Conservation (phyloP, 2,329 filamentous ascomycete species). For the Venturia asperata region DNA sequence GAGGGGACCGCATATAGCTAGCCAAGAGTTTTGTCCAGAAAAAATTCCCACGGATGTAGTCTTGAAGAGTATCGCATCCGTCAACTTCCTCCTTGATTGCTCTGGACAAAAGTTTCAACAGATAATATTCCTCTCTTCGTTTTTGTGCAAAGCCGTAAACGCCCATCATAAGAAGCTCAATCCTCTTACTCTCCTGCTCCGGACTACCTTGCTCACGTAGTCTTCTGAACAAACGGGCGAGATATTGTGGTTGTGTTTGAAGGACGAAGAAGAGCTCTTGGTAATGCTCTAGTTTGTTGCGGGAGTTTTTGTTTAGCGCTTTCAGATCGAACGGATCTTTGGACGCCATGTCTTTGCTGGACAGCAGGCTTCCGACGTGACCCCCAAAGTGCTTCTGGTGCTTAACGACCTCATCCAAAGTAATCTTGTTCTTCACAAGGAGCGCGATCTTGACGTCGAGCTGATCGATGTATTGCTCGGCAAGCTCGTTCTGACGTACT, state of each 20-base stretch:
- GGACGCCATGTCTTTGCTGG: conserved; percentile 80
- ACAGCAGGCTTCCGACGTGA: conserved; percentile 74
- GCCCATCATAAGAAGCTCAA: conserved; percentile 91
- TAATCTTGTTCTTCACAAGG: conserved; percentile 99
- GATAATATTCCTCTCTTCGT: conserved; percentile 90
- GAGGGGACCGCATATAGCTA: conserved; percentile 83
- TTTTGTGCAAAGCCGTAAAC: conserved; percentile 97
- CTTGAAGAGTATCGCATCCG: conserved; percentile 62
- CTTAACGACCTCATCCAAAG: conserved; percentile 91
- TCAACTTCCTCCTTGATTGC: conserved; percentile 84
- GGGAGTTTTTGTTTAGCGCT: conserved; percentile 91
- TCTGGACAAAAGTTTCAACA: conserved; percentile 77
- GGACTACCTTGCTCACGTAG: conserved; percentile 75
- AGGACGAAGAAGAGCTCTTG: conserved; percentile 97
- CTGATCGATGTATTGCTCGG: conserved; percentile 97
- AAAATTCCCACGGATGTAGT: conserved; percentile 81
- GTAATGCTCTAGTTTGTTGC: conserved; percentile 92
- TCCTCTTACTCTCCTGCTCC: conserved; percentile 87
- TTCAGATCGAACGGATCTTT: conserved; percentile 94
- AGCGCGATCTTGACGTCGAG: conserved; percentile 98
- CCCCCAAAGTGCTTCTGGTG: conserved; percentile 96
- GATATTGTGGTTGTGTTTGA: conserved; percentile 92
- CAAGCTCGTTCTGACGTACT: conserved; percentile 91
- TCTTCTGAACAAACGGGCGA: conserved; percentile 78
- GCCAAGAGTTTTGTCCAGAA: conserved; percentile 85